These are phyloP conservation scores for Plasmopara viticola DNA, from an alignment of 352 stramenopile species.

Conservation along the genomic window DNA sequence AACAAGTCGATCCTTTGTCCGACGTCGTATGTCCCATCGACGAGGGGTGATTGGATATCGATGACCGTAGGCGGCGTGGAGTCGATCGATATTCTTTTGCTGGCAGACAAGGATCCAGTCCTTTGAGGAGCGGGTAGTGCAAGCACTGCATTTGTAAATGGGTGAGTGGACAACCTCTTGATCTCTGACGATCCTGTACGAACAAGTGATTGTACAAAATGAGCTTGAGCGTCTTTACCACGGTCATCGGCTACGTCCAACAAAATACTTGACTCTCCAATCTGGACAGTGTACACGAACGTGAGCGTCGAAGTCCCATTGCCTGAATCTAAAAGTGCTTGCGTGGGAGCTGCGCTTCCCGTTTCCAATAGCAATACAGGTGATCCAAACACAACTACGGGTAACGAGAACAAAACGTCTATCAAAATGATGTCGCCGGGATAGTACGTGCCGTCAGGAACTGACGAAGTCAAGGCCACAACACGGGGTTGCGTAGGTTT, in stretches of 20 bases:
- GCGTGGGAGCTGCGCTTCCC: slow-evolving; percentile 5
- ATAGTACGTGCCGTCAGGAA: slow-evolving; percentile 43
- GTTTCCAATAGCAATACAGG: slow-evolving; percentile 35
- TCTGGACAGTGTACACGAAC: slow-evolving; percentile 43
- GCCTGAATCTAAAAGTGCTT: slow-evolving; percentile 24
- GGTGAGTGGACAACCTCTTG: slow-evolving; percentile 40
- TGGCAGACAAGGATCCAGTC: slow-evolving; percentile 36
- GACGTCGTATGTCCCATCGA: slow-evolving; percentile 61
- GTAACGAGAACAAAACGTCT: slow-evolving; percentile 53
- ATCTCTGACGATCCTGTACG: slow-evolving; percentile 33
- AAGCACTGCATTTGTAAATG: slow-evolving; percentile 33
- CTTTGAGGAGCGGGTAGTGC: slow-evolving; percentile 40
- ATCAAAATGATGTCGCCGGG: slow-evolving; percentile 50
- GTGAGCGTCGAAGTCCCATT: slow-evolving; percentile 38
- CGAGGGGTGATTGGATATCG: slow-evolving; percentile 28
- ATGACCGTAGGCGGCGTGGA: slow-evolving; percentile 41
- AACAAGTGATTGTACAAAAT: slow-evolving; percentile 45
- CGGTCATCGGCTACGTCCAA: slow-evolving; percentile 58
- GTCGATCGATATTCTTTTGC: slow-evolving; percentile 39
- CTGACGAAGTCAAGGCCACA: slow-evolving; percentile 26
- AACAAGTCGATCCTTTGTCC: slow-evolving; percentile 45
- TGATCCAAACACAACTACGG: slow-evolving; percentile 48
- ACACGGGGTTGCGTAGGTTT: slow-evolving; percentile 44
- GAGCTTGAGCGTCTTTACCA: slow-evolving; percentile 19
- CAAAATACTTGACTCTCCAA: slow-evolving; percentile 29